Base-by-base conservation (phyloP, 2,329 filamentous ascomycete genomes). In the Diaporthe capsici region DNA sequence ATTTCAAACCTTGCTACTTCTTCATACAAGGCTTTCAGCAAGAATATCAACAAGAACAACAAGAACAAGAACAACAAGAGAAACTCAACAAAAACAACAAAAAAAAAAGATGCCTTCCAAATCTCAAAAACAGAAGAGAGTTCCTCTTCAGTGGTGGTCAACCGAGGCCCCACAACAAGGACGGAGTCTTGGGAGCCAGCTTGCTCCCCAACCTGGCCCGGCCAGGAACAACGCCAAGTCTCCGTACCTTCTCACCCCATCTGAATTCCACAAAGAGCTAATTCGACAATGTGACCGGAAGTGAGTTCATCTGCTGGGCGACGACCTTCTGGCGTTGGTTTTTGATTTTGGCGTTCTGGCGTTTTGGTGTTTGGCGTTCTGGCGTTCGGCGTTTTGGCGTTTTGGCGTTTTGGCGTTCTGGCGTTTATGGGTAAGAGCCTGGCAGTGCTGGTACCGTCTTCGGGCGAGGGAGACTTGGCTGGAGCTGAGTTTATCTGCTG, bases 91-190 rank as follows among this genome's bases (percentile, higher is more conserved):
- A 15, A 31, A 58, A 6, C 2, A 42, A 15, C 1, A 13, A 44
- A 20, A 13, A 17, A 17, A 5, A 13, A 20, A 20, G 2, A 58
- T 58, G 55, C 55, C 55, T 58, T 58, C 55, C 8, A 58, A 58
- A 31, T 58, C 55, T 58, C 55, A 58, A 15, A 58, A 58, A n/a
- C 55, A 58, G 22, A 58, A 58, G 55, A 37, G 31, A 37, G 31
- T 58, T 31, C 55, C 55, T 22, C 55, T 58, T 8, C 55, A 57
- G 53, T 57, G 53, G 53, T 57, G 53, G 53, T 57, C 53, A 12
- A 58, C 55, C 55, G 55, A 58, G 7, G 55, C 31, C 55, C 55
- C 55, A 58, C 55, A 57, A 22, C 39, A 44, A 44, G 55, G 55
- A n/a, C 55, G 31, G 4, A 58, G 13, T 12, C 31, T 58, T 58